Conservation (phyloP, 148 eudicot species). For the Silene conica region DNA sequence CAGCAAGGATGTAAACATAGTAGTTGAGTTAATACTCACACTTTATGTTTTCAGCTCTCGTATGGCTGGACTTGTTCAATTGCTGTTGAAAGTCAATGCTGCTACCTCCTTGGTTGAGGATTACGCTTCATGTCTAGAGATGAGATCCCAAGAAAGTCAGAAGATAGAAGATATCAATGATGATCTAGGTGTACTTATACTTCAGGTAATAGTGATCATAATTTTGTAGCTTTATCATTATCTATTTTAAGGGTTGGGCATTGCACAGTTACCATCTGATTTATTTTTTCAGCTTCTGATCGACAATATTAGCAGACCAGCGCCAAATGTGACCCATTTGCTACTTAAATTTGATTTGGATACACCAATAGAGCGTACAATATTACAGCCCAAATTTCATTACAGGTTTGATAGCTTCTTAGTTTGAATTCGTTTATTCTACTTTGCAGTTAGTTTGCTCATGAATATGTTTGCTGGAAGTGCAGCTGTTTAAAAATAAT, state of each 20-base stretch:
- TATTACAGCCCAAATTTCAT: slow-evolving; percentile 82
- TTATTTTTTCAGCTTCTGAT: slow-evolving; percentile 64
- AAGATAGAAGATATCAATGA: slow-evolving; percentile 65
- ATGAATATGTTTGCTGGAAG: slow-evolving; percentile 12
- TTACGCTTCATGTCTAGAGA: slow-evolving; percentile 94
- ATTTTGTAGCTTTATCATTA: neutral
- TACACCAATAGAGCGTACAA: slow-evolving; percentile 67
- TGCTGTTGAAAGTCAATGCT: slow-evolving; percentile 71
- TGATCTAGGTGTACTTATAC: slow-evolving; percentile 87
- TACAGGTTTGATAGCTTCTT: slow-evolving; percentile 54
- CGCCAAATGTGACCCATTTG: slow-evolving; percentile 87
- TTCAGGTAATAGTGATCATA: slow-evolving; percentile 47
- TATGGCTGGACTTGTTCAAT: slow-evolving; percentile 78
- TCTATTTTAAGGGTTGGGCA: neutral
- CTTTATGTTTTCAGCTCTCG: slow-evolving; percentile 54
- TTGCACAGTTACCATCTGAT: slow-evolving; percentile 2
- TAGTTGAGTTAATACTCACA: neutral
- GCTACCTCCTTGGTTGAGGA: slow-evolving; percentile 83
- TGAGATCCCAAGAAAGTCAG: slow-evolving; percentile 81
- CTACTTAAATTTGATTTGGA: slow-evolving; percentile 90
- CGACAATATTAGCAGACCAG: slow-evolving; percentile 82
- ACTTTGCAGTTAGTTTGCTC: neutral
- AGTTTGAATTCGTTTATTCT: neutral
- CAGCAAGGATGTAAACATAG: neutral
- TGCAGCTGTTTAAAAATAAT: slow-evolving; percentile 93